Percentiles rank a stretch among this genome's conserved stretches.
phyloP scores from a whole-genome alignment of 805 yeast genomes.

The Hanseniaspora osmophila region DNA sequence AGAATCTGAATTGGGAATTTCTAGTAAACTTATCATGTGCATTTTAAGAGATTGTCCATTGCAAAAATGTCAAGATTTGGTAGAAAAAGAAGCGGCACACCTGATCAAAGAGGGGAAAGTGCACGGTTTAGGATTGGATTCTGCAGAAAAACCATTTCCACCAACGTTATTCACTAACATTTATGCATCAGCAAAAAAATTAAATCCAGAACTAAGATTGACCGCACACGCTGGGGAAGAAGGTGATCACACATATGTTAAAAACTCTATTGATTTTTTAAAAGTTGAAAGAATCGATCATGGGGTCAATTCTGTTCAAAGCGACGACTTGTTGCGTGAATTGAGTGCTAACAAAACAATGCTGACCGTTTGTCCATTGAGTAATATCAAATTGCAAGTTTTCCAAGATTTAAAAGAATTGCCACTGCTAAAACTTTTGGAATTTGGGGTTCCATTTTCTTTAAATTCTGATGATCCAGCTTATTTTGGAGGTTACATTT shows the following conservation, averaged over 20 bases:
- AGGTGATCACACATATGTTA: slow-evolving; percentile 61
- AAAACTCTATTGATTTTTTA: slow-evolving; percentile 41
- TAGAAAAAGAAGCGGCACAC: slow-evolving; percentile 33
- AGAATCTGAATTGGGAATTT: slow-evolving; percentile 46
- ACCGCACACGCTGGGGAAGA: slow-evolving; percentile 90
- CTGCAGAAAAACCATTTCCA: slow-evolving; percentile 66
- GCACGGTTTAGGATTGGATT: slow-evolving; percentile 71
- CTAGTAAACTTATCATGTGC: slow-evolving; percentile 70
- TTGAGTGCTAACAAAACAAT: slow-evolving; percentile 42
- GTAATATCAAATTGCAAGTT: slow-evolving; percentile 63
- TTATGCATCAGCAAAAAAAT: slow-evolving; percentile 33
- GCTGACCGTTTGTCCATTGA: slow-evolving; percentile 64
- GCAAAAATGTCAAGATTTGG: slow-evolving; percentile 40
- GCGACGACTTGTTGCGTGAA: slow-evolving; percentile 37
- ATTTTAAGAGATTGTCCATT: slow-evolving; percentile 63
- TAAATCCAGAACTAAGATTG: slow-evolving; percentile 40
- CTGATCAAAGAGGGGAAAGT: slow-evolving; percentile 44
- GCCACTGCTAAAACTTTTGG: slow-evolving; percentile 50
- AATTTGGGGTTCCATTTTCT: slow-evolving; percentile 53
- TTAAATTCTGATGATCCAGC: slow-evolving; percentile 73
- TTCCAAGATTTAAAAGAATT: slow-evolving; percentile 52
- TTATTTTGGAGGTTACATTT: slow-evolving; percentile 72
- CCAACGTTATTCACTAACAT: slow-evolving; percentile 57
- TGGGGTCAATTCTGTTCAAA: slow-evolving; percentile 54
- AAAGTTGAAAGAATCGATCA: slow-evolving; percentile 66